Conservation (phyloP, 306 rosid genomes). For the Cucurbita maxima region DNA sequence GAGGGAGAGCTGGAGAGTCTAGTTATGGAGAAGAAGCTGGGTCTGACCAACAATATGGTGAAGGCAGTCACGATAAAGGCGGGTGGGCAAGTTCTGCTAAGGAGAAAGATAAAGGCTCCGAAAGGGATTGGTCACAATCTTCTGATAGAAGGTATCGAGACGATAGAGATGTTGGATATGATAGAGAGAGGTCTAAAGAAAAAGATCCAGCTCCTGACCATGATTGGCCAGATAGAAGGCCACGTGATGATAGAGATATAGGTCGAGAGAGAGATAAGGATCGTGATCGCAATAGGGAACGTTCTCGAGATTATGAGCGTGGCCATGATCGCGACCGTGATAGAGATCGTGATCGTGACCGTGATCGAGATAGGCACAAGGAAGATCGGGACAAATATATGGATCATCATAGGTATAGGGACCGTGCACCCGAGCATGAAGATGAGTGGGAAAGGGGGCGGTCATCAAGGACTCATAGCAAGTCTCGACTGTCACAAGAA, state of each 20-base stretch:
- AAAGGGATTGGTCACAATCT: constrained; percentile 88
- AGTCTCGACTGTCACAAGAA: constrained; percentile 54
- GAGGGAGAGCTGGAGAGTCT: constrained; percentile 80
- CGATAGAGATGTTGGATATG: constrained; percentile 70
- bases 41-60: constrained; percentile 86
- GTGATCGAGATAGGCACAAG: constrained; percentile 65
- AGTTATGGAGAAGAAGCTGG: constrained; percentile 98
- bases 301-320: constrained; percentile 39
- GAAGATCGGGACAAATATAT: constrained; percentile 70
- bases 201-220: constrained; percentile 48
- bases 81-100: constrained; percentile 66
- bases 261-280: constrained; percentile 49
- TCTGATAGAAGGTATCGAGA: constrained; percentile 79
- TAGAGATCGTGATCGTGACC: constrained; percentile 40
- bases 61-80: constrained; percentile 74
- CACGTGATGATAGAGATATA: constrained; percentile 53
- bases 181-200: constrained; percentile 69
- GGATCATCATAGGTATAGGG: constrained; percentile 77
- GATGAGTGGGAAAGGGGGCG: constrained; percentile 83
- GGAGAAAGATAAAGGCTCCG: constrained; percentile 90
- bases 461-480: constrained; percentile 65
- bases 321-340: constrained; percentile 23
- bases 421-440: constrained; percentile 54
- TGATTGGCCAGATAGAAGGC: constrained; percentile 63
- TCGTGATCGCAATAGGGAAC: constrained; percentile 32